Base-by-base conservation (phyloP, 2,329 filamentous ascomycete genomes). In the Cadophora malorum region DNA sequence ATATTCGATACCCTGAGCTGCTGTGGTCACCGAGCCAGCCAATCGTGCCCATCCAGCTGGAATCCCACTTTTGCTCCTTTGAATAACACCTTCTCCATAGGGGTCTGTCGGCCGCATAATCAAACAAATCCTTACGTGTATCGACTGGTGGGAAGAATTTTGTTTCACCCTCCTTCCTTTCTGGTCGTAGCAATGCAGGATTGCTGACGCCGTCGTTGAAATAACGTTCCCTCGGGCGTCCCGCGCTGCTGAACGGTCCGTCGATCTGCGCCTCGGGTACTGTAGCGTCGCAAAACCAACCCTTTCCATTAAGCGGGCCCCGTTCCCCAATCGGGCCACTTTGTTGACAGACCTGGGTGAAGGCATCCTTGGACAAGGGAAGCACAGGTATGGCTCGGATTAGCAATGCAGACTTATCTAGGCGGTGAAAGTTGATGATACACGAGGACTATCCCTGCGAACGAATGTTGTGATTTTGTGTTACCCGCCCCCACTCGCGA, bases 261-360 rank as follows among this genome's bases (percentile, higher is more conserved):
- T 38, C 31, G 31, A n/a, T 49, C 45, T 49, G 45, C n/a, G 12
- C 12, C 45, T 49, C 45, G n/a, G 45, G 19, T n/a, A n/a, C n/a
- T n/a, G n/a, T 49, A 49, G 53, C 53, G 53, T 35, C 31, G 53
- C 53, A 56, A 35, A 56, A 38, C 21, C 31, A 38, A 31, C 50
- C 14, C 50, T 16, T 31, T 53, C 16, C n/a, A 21, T 6, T n/a
- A 49, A 49, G 45, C 45, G 45, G 45, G 45, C 45, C 19, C n/a
- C 45, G 35, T 53, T 7, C 1, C 25, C 50, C 4, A 53, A 53
- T 53, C 12, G 23, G 25, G 25, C 23, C 14, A 16, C 16, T 53
- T 10, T n/a, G 23, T 53, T 53, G 23, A 53, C 25, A 53, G 21
- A 19, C 21, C 16, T 45, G 41, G n/a, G 6, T 49, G 45, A 19